A percentile compares a stretch with the other conserved stretches of the same genome.
Conservation (phyloP, 306 rosid genomes). For the Vigna radiata region DNA sequence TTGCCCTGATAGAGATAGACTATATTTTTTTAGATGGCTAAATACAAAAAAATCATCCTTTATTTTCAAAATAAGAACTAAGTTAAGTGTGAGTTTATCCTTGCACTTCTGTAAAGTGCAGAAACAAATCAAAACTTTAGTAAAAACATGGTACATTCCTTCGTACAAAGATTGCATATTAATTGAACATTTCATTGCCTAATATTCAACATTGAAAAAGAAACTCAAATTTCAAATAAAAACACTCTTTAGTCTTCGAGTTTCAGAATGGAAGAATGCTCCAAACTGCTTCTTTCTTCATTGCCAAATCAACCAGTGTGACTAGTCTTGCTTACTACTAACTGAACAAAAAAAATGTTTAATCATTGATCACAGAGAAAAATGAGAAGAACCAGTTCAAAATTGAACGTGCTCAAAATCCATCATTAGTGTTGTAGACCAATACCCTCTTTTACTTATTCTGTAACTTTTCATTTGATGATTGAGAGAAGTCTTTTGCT, state of each 20-base stretch:
- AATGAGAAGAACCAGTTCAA: background rate
- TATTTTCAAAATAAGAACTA: too few relatives aligned
- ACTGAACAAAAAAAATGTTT: slow-evolving; percentile 18
- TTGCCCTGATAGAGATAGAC: too few relatives aligned
- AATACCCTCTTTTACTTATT: too few relatives aligned
- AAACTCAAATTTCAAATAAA: slow-evolving; percentile 43
- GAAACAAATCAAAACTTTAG: background rate
- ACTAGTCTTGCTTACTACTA: slow-evolving; percentile 55
- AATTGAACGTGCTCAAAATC: too few relatives aligned
- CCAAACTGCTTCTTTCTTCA: slow-evolving; percentile 49
- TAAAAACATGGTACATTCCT: too few relatives aligned
- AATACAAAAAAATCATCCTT: too few relatives aligned
- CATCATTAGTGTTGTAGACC: too few relatives aligned
- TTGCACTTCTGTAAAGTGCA: slow-evolving; percentile 25
- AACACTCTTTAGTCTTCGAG: slow-evolving; percentile 36
- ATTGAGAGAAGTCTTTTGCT: too few relatives aligned
- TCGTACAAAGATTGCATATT: slow-evolving; percentile 42
- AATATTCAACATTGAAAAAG: slow-evolving; percentile 27
- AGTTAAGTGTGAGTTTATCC: background rate
- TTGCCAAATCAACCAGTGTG: slow-evolving; percentile 43
- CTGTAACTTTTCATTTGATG: too few relatives aligned
- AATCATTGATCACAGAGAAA: background rate
- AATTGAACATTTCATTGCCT: slow-evolving; percentile 35
- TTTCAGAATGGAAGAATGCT: slow-evolving; percentile 37
- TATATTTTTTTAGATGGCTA: too few relatives aligned